Evolutionary conservation across 345 rosid genomes (phyloP), one percentile per base, ranked within the genome.

Genomic region (Conringia planisiliqua): DNA sequence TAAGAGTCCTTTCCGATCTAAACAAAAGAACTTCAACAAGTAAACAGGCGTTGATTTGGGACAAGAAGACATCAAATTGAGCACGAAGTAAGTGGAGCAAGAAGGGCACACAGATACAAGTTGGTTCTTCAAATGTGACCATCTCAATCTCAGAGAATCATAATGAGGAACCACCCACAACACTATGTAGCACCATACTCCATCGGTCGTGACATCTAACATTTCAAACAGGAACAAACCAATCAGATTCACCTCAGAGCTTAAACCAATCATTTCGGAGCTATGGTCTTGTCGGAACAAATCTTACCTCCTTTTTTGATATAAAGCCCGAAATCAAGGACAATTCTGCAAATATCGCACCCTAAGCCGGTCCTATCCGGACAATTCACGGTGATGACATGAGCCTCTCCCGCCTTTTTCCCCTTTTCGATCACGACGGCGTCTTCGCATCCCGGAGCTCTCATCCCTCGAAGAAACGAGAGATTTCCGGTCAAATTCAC

Each of bases 181-280:
- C 2, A 90, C 89, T 26, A 93, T 38, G 76, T 82, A 90, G 79
- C 93, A 93, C 96, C 96, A 90, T 71, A 70, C 86, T 68, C 96
- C 97, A 85, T 93, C 97, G 0, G 96, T 90, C 16, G 98, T 87
- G 68, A 93, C 83, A 89, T 93, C 98, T 93, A 80, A 6, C 39
- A 54, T 44, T 12, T 65, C 69, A 50, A 73, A 59, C 32, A 40
- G 1, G 6, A 39, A 42, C 17, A 32, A 26, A 56, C 30, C 24
- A 70, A 57, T 42, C 72, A 52, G 57, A 47, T 17, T 64, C 57
- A 51, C 24, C 57, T 35, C 38, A 35, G 38, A 35, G 6, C 7
- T 4, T 4, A 30, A 30, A 16, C 12, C 20, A 9, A n/a, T 44
- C 62, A 12, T 22, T 14, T 17, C 26, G 14, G 9, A 26, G 9